These are phyloP conservation scores for Tilletia walkeri DNA, from an alignment of 1,284 basidiomycete genomes.

Conservation along the genomic window DNA sequence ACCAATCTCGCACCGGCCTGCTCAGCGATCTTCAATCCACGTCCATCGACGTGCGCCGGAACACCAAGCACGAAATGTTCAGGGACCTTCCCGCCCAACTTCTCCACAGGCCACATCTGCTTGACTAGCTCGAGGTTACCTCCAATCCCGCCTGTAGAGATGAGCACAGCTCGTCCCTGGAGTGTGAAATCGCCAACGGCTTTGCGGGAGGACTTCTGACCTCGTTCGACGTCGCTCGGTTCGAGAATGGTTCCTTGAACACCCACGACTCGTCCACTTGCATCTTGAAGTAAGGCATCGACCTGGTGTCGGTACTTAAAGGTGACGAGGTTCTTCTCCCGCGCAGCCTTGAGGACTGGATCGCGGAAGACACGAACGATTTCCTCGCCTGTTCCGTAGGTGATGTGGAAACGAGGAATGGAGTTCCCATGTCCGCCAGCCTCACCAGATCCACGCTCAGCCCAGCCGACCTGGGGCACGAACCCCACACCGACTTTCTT, in stretches of 20 bases:
- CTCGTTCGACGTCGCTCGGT: conserved; percentile 18
- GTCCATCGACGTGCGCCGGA: conserved; percentile 27
- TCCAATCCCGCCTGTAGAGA: conserved; percentile 29
- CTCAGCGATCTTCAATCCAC: conserved; percentile 22
- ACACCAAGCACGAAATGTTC: conserved; percentile 25
- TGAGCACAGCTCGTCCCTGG: conserved; percentile 23
- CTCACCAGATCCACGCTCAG: conserved; percentile 23
- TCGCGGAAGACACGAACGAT: conserved; percentile 26
- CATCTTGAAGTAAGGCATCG: conserved; percentile 19
- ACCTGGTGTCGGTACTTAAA: conserved; percentile 27
- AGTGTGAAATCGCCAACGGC: conserved; percentile 21
- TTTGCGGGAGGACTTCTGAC: conserved; percentile 21
- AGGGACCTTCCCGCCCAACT: conserved; percentile 20
- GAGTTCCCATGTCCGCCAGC: conserved; percentile 27
- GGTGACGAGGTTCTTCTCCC: conserved; percentile 24
- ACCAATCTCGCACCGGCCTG: conserved; percentile 22
- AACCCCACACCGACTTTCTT: conserved; percentile 22
- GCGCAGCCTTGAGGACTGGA: conserved; percentile 23
- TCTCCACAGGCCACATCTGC: conserved; percentile 24
- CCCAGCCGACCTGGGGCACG: conserved; percentile 24
- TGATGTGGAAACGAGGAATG: conserved; percentile 27
- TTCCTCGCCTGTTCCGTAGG: conserved; percentile 27
- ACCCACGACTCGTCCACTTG: conserved; percentile 20
- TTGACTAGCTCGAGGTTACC: conserved; percentile 26
- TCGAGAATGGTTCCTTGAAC: conserved; percentile 23